phyloP scores from a whole-genome alignment of 83 land plant species.

The Picea mariana region DNA sequence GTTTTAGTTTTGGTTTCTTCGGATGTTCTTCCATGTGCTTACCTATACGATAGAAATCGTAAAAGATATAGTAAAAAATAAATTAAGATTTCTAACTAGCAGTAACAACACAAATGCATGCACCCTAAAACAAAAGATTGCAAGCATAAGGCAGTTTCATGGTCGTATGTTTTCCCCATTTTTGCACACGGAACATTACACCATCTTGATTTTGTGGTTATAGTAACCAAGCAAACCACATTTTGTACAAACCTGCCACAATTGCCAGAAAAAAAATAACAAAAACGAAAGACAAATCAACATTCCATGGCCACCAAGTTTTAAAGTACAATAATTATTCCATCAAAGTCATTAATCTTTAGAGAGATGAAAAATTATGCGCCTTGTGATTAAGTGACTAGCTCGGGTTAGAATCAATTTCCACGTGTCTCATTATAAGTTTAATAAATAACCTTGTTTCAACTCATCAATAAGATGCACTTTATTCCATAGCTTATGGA shows the following conservation, averaged over 20 bases:
- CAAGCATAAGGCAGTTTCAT: slow-evolving; percentile 99
- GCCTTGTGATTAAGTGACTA: too few species aligned
- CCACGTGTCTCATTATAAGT: too few species aligned
- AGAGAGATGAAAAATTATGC: too few species aligned
- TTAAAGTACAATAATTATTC: too few species aligned
- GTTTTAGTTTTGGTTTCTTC: too few species aligned
- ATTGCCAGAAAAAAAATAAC: neutral
- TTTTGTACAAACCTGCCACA: slow-evolving; percentile 84
- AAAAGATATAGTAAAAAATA: neutral
- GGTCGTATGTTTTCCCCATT: slow-evolving; percentile 77
- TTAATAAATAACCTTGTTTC: too few species aligned
- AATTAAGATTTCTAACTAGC: neutral
- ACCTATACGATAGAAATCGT: neutral
- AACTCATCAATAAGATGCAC: too few species aligned
- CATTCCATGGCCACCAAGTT: neutral
- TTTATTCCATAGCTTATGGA: too few species aligned
- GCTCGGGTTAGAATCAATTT: too few species aligned
- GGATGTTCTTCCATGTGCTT: too few species aligned
- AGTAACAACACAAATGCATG: neutral
- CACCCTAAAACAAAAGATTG: slow-evolving; percentile 96
- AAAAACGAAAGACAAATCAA: neutral
- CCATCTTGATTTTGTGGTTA: slow-evolving; percentile 82
- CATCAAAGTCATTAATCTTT: too few species aligned
- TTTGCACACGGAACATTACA: slow-evolving; percentile 82
- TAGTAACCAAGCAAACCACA: slow-evolving; percentile 94